These are phyloP conservation scores for Limonomyces culmigenus DNA, from an alignment of 1,284 basidiomycete genomes.

Conservation along the genomic window DNA sequence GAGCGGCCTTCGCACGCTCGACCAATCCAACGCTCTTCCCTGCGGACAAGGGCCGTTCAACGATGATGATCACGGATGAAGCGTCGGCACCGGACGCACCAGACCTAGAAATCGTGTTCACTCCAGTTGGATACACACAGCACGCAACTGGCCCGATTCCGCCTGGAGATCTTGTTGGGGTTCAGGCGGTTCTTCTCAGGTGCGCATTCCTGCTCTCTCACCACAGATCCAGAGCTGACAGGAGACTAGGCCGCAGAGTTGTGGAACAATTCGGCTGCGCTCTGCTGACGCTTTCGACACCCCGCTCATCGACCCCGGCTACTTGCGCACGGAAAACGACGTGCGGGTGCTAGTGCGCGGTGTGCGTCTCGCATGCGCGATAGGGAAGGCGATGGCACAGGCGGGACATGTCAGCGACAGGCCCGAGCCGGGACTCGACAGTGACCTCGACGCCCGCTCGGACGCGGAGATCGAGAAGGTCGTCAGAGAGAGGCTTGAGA, in stretches of 20 bases:
- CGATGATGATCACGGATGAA: constrained; percentile 13
- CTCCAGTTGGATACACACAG: constrained; percentile 25
- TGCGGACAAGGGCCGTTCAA: constrained; percentile 11
- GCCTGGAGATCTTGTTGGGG: constrained; percentile 12
- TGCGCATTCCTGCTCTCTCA: constrained; percentile 4
- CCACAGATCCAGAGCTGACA: not conserved
- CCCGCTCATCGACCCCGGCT: constrained; percentile 30
- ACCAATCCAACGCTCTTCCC: constrained; percentile 32
- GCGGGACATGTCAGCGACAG: constrained; percentile 31
- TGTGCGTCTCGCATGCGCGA: constrained; percentile 27
- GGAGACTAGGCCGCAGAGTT: constrained; percentile 22
- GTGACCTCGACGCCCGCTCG: constrained; percentile 11
- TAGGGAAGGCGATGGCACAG: constrained; percentile 30
- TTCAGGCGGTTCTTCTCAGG: constrained; percentile 16
- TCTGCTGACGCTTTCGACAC: constrained; percentile 22
- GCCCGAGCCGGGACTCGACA: constrained; percentile 25
- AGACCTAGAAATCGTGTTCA: constrained; percentile 42
- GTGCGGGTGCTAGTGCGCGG: constrained; percentile 35
- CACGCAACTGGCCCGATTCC: constrained; percentile 9
- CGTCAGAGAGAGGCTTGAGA: constrained; percentile 31
- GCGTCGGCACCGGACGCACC: constrained; percentile 36
- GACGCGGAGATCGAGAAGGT: constrained; percentile 15
- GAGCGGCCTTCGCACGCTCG: constrained; percentile 37
- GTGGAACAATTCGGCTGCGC: constrained; percentile 20
- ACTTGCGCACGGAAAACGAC: constrained; percentile 38